Evolutionary conservation across 2,329 filamentous ascomycete genomes (phyloP).

Genomic region (Paecilomyces sp.): DNA sequence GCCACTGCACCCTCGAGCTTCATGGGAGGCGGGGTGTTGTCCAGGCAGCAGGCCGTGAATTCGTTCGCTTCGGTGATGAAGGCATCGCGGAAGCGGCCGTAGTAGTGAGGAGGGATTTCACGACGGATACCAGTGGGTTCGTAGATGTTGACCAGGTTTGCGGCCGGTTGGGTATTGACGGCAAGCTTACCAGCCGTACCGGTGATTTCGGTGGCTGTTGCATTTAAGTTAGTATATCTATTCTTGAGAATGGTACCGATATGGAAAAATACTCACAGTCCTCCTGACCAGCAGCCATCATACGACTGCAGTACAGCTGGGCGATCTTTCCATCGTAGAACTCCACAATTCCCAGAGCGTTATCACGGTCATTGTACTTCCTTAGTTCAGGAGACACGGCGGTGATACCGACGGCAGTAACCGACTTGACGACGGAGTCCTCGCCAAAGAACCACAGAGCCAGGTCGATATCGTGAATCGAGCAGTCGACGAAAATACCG

Average conservation of each 20-base stretch:
- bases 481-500: conserved; percentile 65
- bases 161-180: conserved; percentile 52
- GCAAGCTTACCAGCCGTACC: conserved; percentile 58
- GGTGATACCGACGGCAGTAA: conserved; percentile 51
- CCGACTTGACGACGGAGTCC: conserved; percentile 48
- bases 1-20: conserved; percentile 52
- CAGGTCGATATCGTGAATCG: conserved; percentile 64
- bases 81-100: conserved; percentile 55
- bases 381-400: conserved; percentile 53
- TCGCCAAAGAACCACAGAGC: conserved; percentile 58
- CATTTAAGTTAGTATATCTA: background rate
- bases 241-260: background rate
- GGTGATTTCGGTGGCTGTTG: conserved; percentile 54
- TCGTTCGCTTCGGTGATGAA: conserved; percentile 59
- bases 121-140: conserved; percentile 48
- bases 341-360: conserved; percentile 58
- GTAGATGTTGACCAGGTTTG: conserved; percentile 51
- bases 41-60: conserved; percentile 54
- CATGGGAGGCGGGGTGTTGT: conserved; percentile 49
- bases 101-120: conserved; percentile 57
- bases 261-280: conserved; percentile 28
- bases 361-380: conserved; percentile 55
- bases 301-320: conserved; percentile 56
- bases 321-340: conserved; percentile 59
- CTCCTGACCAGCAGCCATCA: conserved; percentile 63